phyloP scores from a whole-genome alignment of 176 grass and related monocot genomes.

The Cenchrus americanus region DNA sequence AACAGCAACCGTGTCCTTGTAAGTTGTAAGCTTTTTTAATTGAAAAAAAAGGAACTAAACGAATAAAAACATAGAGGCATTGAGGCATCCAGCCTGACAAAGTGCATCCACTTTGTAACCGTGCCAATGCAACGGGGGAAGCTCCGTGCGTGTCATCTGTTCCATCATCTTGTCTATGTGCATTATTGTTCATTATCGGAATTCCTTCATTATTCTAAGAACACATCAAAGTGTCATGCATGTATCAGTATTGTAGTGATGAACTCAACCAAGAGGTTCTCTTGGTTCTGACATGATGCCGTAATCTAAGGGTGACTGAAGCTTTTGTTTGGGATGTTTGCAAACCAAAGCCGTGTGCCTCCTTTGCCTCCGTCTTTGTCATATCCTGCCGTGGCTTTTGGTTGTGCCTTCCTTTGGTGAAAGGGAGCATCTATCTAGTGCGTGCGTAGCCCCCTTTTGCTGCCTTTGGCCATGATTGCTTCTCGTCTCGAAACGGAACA shows the following conservation, averaged over 20 bases:
- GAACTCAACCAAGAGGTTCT: not conserved
- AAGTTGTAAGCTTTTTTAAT: not conserved
- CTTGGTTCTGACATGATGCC: not conserved
- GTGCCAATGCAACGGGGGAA: slow-evolving; percentile 13
- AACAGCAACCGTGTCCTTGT: slow-evolving; percentile 2
- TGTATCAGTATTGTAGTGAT: not conserved
- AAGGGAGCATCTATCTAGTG: slow-evolving; percentile 46
- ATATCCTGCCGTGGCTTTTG: slow-evolving; percentile 32
- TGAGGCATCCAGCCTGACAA: slow-evolving; percentile 14
- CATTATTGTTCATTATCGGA: not conserved
- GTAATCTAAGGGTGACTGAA: not conserved
- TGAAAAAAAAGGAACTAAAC: not conserved
- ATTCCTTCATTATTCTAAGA: too few species aligned
- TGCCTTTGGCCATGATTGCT: slow-evolving; percentile 45
- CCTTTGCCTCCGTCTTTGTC: slow-evolving; percentile 38
- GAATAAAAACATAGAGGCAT: not conserved
- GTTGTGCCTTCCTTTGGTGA: slow-evolving; percentile 58
- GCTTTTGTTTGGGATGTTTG: slow-evolving; percentile 31
- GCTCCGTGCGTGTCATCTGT: slow-evolving; percentile 17
- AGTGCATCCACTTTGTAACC: slow-evolving; percentile 8
- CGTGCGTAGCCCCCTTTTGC: slow-evolving; percentile 40
- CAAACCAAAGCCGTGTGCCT: slow-evolving; percentile 23
- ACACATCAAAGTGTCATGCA: not conserved
- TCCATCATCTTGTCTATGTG: not conserved
- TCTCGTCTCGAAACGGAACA: slow-evolving; percentile 24